phyloP scores from a whole-genome alignment of 2,329 filamentous ascomycete genomes.

The Arachnopeziza araneosa region DNA sequence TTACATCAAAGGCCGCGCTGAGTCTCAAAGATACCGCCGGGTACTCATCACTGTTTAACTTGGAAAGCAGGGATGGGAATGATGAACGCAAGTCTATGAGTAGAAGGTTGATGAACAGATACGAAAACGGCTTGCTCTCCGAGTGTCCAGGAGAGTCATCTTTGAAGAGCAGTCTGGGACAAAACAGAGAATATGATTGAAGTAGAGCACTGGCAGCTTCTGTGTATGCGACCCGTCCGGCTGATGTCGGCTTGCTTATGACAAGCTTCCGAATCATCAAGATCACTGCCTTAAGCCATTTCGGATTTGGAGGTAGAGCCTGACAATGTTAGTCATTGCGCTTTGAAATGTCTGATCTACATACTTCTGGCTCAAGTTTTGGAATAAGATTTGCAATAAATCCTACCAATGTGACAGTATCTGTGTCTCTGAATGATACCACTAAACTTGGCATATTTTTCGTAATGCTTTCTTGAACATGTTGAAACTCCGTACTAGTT shows the following conservation, averaged over 20 bases:
- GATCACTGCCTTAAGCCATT: constrained; percentile 47
- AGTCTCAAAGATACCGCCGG: constrained; percentile 45
- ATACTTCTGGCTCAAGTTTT: constrained; percentile 43
- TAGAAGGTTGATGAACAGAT: constrained; percentile 58
- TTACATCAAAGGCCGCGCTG: constrained; percentile 55
- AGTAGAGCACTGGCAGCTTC: constrained; percentile 53
- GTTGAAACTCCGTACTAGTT: constrained; percentile 25
- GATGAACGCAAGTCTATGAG: constrained; percentile 61
- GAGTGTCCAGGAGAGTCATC: constrained; percentile 26
- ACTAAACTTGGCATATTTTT: constrained; percentile 42
- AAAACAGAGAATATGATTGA: constrained; percentile 44
- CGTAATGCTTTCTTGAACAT: constrained; percentile 40
- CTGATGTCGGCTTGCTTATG: constrained; percentile 47
- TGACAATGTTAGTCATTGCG: constrained; percentile 26
- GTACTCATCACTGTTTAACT: constrained; percentile 52
- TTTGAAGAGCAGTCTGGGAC: constrained; percentile 47
- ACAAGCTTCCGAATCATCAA: constrained; percentile 48
- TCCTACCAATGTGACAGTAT: constrained; percentile 52
- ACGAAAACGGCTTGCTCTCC: constrained; percentile 50
- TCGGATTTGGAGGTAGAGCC: constrained; percentile 44
- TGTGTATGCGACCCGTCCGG: constrained; percentile 53
- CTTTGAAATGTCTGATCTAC: constrained; percentile 13
- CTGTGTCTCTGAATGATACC: constrained; percentile 51
- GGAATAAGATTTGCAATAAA: constrained; percentile 51
- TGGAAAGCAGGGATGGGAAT: constrained; percentile 52